phyloP scores from a whole-genome alignment of 331 rosid genomes.

The Pyrus hybrid region DNA sequence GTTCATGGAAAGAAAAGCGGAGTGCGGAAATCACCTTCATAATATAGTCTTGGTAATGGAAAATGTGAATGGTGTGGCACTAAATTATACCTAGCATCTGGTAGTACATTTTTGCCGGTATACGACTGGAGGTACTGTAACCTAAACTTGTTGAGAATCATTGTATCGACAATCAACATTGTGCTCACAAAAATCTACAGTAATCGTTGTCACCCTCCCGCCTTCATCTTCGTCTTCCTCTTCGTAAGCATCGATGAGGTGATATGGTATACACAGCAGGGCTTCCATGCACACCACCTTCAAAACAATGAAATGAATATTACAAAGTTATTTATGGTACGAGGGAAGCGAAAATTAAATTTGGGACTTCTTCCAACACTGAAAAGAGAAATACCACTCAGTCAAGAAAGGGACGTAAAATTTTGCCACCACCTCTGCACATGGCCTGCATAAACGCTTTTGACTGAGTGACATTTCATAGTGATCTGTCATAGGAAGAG shows the following conservation, averaged over 20 bases:
- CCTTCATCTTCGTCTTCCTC: slow-evolving; percentile 51
- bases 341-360: no score
- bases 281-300: slow-evolving; percentile 88
- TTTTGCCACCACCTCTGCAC: slow-evolving; percentile 72
- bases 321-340: no score
- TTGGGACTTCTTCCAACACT: no score
- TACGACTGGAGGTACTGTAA: slow-evolving; percentile 51
- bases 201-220: slow-evolving; percentile 59
- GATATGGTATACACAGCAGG: slow-evolving; percentile 69
- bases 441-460: slow-evolving; percentile 67
- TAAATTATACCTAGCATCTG: slow-evolving; percentile 63
- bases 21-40: no score
- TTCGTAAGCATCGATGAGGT: slow-evolving; percentile 85
- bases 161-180: slow-evolving; percentile 30
- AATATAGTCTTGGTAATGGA: no score
- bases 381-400: no score
- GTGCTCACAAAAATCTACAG: slow-evolving; percentile 84
- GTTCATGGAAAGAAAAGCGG: no score
- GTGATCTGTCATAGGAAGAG: slow-evolving; percentile 67
- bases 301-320: neutral
- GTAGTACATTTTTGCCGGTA: slow-evolving; percentile 50
- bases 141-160: slow-evolving; percentile 60
- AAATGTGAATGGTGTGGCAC: no score
- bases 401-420: slow-evolving; percentile 28
- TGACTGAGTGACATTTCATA: slow-evolving; percentile 81